Percentiles rank a stretch among this genome's conserved stretches.
These are phyloP conservation scores for Argentina anserina DNA, from an alignment of 306 rosid species.

Conservation along the genomic window DNA sequence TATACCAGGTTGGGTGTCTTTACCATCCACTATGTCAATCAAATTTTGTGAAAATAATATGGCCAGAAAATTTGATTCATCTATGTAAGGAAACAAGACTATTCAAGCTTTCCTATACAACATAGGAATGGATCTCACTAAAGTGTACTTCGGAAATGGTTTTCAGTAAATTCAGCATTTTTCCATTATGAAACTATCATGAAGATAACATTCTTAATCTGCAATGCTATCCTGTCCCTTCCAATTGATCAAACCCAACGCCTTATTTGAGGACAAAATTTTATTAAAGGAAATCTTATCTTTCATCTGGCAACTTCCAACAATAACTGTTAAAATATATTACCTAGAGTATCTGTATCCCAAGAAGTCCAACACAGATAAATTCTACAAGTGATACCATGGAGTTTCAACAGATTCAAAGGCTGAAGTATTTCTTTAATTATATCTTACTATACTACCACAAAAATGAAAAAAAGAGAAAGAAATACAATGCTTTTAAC, in stretches of 20 bases:
- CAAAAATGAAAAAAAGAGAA: not conserved
- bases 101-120: slow-evolving; percentile 22
- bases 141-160: slow-evolving; percentile 23
- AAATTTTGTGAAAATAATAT: slow-evolving; percentile 4
- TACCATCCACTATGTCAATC: slow-evolving; percentile 3
- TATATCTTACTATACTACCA: slow-evolving; percentile 16
- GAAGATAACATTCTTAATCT: slow-evolving; percentile 20
- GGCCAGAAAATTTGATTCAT: slow-evolving; percentile 23
- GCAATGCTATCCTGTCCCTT: slow-evolving; percentile 5
- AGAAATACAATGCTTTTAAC: not conserved
- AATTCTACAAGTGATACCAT: not conserved
- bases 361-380: not conserved
- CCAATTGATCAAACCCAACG: slow-evolving; percentile 11
- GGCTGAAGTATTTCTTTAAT: not conserved
- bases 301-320: slow-evolving; percentile 31
- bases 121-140: slow-evolving; percentile 22
- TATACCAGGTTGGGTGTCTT: slow-evolving; percentile 16
- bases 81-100: slow-evolving; percentile 22
- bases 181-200: slow-evolving; percentile 14
- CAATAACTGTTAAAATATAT: slow-evolving; percentile 15
- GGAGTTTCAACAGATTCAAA: not conserved
- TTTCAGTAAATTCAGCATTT: slow-evolving; percentile 18
- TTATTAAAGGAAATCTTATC: slow-evolving; percentile 17
- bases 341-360: not conserved
- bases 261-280: slow-evolving; percentile 17